Evolutionary conservation across 2,329 filamentous ascomycete species (phyloP), one percentile per base, ranked within the genome.

Genomic region (Phyllosticta citribraziliensis): DNA sequence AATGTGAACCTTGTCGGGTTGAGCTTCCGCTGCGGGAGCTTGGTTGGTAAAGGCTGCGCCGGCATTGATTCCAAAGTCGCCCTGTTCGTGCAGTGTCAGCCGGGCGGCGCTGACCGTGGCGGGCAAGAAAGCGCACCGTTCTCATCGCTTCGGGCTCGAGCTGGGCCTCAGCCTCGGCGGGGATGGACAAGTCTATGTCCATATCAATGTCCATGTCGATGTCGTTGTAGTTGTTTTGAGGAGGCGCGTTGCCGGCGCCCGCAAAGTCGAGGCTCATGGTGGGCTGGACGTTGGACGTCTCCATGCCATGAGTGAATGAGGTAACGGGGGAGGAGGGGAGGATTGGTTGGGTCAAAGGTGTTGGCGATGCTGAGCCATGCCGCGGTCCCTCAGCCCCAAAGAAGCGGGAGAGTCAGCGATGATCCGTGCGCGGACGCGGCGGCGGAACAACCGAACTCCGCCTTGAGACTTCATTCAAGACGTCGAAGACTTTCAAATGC

Each of bases 1-100:
- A 58, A 99, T 78, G 73, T 97, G 87, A n/a, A 97, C 76, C 71
- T 94, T 94, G 69, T 84, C 79, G 19, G 79, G 79, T 62, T 72
- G 74, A 62, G 68, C 63, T 53, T 71, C 61, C 24, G 51, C 65
- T 30, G 20, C 54, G 50, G 55, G 5, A 30, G 55, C 25, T 14
- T 27, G 20, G 2, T 59, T 57, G 27, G 22, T 24, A 9, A 47
- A 55, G 51, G 53, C 57, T 17, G 14, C 19, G 33, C 11, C 40
- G 2, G 25, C 22, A 47, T 19, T n/a, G 4, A 55, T 40, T 27
- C n/a, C 54, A 35, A 47, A 33, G 17, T 47, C 27, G 35, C 59
- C 55, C 58, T 61, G 27, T 40, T 40, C 14, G 22, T 33, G n/a
- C 22, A 20, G 35, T 58, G 25, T 58, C 24, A 57, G 56, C 55